A percentile compares a stretch with the other conserved stretches of the same genome.
These are phyloP conservation scores for Epicoccum sorghinum DNA, from an alignment of 2,329 filamentous ascomycete genomes.

Conservation along the genomic window DNA sequence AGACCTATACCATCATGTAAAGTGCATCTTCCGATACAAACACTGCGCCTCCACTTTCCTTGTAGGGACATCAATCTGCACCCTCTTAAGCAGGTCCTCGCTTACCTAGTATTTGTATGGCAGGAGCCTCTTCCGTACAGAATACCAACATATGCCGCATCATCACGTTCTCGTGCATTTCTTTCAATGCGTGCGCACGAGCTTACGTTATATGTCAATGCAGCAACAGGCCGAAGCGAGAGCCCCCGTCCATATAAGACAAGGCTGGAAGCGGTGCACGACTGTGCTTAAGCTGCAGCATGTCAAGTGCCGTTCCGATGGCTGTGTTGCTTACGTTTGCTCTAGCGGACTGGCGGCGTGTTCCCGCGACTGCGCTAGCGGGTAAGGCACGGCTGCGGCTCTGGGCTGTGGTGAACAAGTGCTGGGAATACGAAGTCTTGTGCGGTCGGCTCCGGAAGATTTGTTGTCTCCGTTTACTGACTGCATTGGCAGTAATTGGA, in stretches of 20 bases:
- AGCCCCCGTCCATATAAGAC: background rate
- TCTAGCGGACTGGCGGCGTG: background rate
- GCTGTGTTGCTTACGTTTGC: background rate
- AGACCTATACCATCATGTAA: background rate
- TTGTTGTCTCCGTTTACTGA: background rate
- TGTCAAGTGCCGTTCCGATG: slow-evolving; percentile 9
- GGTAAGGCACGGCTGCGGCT: slow-evolving; percentile 15
- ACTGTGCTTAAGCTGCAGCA: background rate
- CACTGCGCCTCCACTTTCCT: too few relatives aligned
- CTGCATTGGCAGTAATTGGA: background rate
- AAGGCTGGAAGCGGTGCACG: too few relatives aligned
- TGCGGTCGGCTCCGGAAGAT: too few relatives aligned
- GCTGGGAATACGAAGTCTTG: background rate
- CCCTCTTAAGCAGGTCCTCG: background rate
- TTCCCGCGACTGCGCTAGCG: slow-evolving; percentile 3
- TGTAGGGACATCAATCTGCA: background rate
- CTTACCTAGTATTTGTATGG: background rate
- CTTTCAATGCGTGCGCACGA: too few relatives aligned
- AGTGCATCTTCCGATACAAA: slow-evolving; percentile 16
- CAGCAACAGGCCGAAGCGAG: background rate
- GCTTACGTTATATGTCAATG: background rate
- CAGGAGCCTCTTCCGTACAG: too few relatives aligned
- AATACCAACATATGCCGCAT: too few relatives aligned
- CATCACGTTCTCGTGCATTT: too few relatives aligned
- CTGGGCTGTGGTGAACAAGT: background rate